phyloP scores from a whole-genome alignment of 495 filamentous ascomycete genomes.

The Astrothelium macrocarpum region DNA sequence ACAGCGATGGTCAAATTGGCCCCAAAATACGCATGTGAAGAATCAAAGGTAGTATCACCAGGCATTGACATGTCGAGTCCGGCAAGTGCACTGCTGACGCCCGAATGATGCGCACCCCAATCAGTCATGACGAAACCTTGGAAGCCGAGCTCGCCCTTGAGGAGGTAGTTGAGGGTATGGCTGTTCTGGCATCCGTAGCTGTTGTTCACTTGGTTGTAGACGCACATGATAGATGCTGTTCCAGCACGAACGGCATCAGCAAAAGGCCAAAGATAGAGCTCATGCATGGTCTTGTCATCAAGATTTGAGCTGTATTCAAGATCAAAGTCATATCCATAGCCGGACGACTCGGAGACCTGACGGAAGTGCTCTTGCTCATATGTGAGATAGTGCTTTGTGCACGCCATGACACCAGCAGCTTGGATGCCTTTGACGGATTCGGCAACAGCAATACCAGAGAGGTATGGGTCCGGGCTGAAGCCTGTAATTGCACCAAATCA shows the following conservation, averaged over 20 bases:
- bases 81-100: conserved; percentile 66
- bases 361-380: conserved; percentile 59
- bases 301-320: conserved; percentile 70
- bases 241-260: conserved; percentile 44
- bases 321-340: conserved; percentile 53
- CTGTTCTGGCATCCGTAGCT: conserved; percentile 62
- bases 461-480: conserved; percentile 36
- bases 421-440: conserved; percentile 34
- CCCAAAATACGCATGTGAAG: conserved; percentile 59
- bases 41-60: conserved; percentile 69
- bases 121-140: conserved; percentile 91
- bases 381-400: conserved; percentile 34
- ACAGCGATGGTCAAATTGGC: conserved; percentile 69
- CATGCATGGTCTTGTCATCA: conserved; percentile 91
- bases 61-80: conserved; percentile 96
- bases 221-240: conserved; percentile 61
- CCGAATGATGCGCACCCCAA: conserved; percentile 80
- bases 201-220: conserved; percentile 80
- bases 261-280: conserved; percentile 86
- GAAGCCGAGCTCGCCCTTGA: conserved; percentile 89
- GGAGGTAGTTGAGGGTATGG: conserved; percentile 64
- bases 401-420: conserved; percentile 32
- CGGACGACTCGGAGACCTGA: conserved; percentile 51
- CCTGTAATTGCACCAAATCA: conserved; percentile 12
- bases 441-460: conserved; percentile 32